Evolutionary conservation across 768 basidiomycete species (phyloP).

Genomic region (Holtermannia corniformis): DNA sequence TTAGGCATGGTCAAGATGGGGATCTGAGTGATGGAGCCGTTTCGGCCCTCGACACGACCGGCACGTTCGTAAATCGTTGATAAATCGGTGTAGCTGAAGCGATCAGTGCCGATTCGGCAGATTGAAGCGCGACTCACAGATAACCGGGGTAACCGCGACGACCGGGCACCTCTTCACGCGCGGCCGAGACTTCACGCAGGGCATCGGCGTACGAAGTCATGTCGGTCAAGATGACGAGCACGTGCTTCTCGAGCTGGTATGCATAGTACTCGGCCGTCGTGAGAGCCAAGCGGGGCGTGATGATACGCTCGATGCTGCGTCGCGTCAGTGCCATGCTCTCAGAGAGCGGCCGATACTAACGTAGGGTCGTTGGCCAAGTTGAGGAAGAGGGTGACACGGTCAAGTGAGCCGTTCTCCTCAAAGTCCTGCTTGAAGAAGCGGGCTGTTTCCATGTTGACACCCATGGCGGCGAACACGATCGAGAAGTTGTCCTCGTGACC

Average conservation of each 20-base stretch:
- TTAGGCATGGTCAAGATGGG: slow-evolving; percentile 99
- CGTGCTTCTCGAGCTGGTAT: slow-evolving; percentile 99
- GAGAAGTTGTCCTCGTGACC: slow-evolving; percentile 99
- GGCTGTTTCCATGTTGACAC: slow-evolving; percentile 99
- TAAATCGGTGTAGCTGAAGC: slow-evolving; percentile 74
- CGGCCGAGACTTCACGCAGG: slow-evolving; percentile 73
- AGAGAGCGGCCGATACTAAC: slow-evolving; percentile 28
- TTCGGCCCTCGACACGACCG: slow-evolving; percentile 91
- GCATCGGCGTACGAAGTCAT: slow-evolving; percentile 51
- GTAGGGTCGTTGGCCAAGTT: slow-evolving; percentile 99
- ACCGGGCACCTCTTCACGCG: slow-evolving; percentile 97
- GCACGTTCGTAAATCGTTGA: slow-evolving; percentile 99
- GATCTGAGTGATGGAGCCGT: slow-evolving; percentile 98
- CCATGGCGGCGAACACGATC: slow-evolving; percentile 99
- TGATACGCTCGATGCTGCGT: slow-evolving; percentile 83
- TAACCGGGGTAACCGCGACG: slow-evolving; percentile 82
- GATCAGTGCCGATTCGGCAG: slow-evolving; percentile 58
- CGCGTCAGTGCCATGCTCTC: not conserved
- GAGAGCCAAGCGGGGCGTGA: slow-evolving; percentile 92
- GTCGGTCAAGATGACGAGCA: slow-evolving; percentile 95
- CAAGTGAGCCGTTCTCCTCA: slow-evolving; percentile 94
- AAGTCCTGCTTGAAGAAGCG: slow-evolving; percentile 99
- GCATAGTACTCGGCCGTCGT: slow-evolving; percentile 99
- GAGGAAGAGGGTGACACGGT: slow-evolving; percentile 95
- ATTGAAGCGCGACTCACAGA: slow-evolving; percentile 15